Base-by-base conservation (phyloP, 2,329 filamentous ascomycete species). In the Trichoderma asperellum region DNA sequence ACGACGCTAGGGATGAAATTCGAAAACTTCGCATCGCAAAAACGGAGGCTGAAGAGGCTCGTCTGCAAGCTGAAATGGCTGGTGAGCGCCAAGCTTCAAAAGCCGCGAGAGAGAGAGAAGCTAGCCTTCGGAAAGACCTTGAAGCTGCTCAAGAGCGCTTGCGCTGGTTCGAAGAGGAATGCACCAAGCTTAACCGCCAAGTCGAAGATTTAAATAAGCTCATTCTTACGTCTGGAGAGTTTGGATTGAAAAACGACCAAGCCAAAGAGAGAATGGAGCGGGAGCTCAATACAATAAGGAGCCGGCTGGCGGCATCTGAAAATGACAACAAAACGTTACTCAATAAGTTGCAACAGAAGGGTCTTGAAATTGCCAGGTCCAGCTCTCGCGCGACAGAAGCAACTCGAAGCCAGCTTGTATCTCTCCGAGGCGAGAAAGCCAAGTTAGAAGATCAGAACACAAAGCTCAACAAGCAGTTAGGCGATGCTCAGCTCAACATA, bases 331-430 rank as follows among this genome's bases (percentile, higher is more conserved):
- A 93, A 63, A 91, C 94, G 5, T 84, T 99, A n/a, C 86, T 98
- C 73, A 98, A 97, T 82, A 98, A 98, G 80, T 86, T 99, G 21
- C 95, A 98, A 76, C 95, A 98, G 76, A 98, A 98, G 83, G 96
- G 96, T 35, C 86, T 99, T 7, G 95, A 99, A 77, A 96, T 99
- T 78, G 95, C 95, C 52, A 89, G 96, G 57, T 96, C 95, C 0
- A 93, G 89, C 70, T 97, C 94, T 5, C 91, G 91, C 70, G 95
- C 92, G 35, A 94, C 88, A 71, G 95, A 98, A 74, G 92, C 89
- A 37, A 92, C 94, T 58, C 90, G 94, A 47, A 86, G 90, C 2
- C 92, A 96, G 73, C 84, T 97, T 59, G 80, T 88, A 49, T 89
- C 90, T 70, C 83, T 97, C 34, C 93, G 95, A 72, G 88, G 90